Evolutionary conservation across 2,329 filamentous ascomycete species (phyloP).

Genomic region (Pyrenophora tritici-repentis): DNA sequence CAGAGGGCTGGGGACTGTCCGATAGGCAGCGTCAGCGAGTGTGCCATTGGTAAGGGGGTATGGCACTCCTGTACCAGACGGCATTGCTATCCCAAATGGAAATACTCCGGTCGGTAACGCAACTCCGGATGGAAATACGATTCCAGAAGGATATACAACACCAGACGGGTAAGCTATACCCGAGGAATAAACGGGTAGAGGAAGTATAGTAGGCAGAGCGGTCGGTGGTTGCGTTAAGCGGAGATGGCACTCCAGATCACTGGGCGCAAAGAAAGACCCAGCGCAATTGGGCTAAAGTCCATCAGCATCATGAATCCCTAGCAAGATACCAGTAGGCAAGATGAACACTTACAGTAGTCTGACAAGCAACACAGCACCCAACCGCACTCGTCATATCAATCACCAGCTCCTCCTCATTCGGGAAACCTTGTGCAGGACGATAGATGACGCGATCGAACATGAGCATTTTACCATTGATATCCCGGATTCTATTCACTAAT

Average conservation of each 20-base stretch:
- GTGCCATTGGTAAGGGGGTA: no score
- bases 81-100: no score
- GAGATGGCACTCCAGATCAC: slow-evolving; percentile 26
- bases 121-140: no score
- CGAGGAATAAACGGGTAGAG: neutral
- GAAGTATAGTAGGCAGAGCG: neutral
- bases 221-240: slow-evolving; percentile 25
- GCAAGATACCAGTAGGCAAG: neutral
- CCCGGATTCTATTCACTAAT: slow-evolving; percentile 26
- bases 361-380: slow-evolving; percentile 36
- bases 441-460: slow-evolving; percentile 33
- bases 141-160: no score
- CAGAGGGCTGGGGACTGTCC: no score
- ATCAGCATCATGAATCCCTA: neutral
- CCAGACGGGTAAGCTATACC: neutral
- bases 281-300: slow-evolving; percentile 26
- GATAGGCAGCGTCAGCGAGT: no score
- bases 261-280: slow-evolving; percentile 31
- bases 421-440: slow-evolving; percentile 24
- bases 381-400: slow-evolving; percentile 14
- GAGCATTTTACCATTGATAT: slow-evolving; percentile 16
- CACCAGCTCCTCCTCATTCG: slow-evolving; percentile 27
- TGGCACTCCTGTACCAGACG: no score
- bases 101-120: no score
- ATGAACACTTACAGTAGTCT: slow-evolving; percentile 24